Percentiles rank a stretch among this genome's conserved stretches.
phyloP scores from a whole-genome alignment of 768 basidiomycete genomes.

The Xanthoconium stramineum region DNA sequence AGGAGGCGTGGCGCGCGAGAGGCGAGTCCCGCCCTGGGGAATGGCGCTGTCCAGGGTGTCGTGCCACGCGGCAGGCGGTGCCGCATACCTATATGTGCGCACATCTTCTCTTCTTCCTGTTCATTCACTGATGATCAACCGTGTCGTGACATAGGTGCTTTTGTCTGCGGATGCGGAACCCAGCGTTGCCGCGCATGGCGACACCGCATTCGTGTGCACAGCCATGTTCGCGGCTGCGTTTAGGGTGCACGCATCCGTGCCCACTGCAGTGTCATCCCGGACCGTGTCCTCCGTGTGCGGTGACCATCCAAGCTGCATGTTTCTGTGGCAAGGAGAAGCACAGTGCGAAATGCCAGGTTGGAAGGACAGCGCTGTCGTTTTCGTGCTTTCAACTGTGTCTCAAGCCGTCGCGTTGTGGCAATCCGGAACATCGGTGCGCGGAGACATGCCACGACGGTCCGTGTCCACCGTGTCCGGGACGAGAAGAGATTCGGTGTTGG shows the following conservation, averaged over 20 bases:
- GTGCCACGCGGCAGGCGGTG: constrained; percentile 65
- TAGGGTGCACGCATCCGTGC: constrained; percentile 75
- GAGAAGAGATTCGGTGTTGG: constrained; percentile 63
- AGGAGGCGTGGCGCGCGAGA: constrained; percentile 68
- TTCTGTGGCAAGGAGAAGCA: constrained; percentile 63
- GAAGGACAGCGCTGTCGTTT: constrained; percentile 32
- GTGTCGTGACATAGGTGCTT: constrained; percentile 59
- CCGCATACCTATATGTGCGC: constrained; percentile 63
- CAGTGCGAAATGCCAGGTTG: constrained; percentile 42
- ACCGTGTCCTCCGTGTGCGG: constrained; percentile 90
- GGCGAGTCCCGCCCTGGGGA: constrained; percentile 69
- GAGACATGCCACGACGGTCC: constrained; percentile 71
- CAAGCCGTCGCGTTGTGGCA: constrained; percentile 58
- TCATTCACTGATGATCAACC: neutral
- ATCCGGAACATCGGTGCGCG: constrained; percentile 62
- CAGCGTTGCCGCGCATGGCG: constrained; percentile 62
- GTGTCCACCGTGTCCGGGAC: constrained; percentile 63
- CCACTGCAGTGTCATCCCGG: constrained; percentile 89
- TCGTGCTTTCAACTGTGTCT: constrained; percentile 40
- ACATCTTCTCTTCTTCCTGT: neutral
- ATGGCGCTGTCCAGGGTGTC: constrained; percentile 96
- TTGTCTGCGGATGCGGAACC: constrained; percentile 72
- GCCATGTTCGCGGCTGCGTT: constrained; percentile 59
- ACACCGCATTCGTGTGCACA: constrained; percentile 78
- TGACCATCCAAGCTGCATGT: constrained; percentile 74